Evolutionary conservation across 2,329 filamentous ascomycete species (phyloP).

Genomic region (Emergomyces africanus): DNA sequence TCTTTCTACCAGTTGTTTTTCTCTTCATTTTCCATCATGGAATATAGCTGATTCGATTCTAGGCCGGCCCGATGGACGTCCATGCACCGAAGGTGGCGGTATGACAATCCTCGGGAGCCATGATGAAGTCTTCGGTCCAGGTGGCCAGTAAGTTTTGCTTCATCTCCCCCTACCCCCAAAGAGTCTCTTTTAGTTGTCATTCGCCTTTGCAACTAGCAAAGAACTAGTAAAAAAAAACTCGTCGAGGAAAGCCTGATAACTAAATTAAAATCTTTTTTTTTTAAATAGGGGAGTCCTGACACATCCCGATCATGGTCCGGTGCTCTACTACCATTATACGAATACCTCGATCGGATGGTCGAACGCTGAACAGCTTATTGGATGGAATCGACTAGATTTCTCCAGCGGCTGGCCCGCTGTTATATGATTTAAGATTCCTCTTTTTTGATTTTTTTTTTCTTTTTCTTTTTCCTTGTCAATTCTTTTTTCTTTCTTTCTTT

Average conservation of each 20-base stretch:
- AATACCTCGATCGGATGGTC: not conserved
- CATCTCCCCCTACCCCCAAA: slow-evolving; percentile 20
- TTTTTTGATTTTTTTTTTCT: not conserved
- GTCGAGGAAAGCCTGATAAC: slow-evolving; percentile 1
- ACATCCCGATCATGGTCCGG: not conserved
- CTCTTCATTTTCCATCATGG: not conserved
- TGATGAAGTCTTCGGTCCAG: slow-evolving; percentile 50
- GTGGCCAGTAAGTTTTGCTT: slow-evolving; percentile 48
- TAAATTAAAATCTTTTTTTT: not conserved
- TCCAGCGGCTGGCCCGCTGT: not conserved
- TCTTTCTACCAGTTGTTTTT: not conserved
- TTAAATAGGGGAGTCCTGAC: slow-evolving; percentile 1
- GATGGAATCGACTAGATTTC: slow-evolving; percentile 3
- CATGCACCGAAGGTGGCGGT: slow-evolving; percentile 45
- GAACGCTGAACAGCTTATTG: slow-evolving; percentile 2
- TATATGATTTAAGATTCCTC: not conserved
- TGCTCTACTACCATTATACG: slow-evolving; percentile 4
- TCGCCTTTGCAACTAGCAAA: not conserved
- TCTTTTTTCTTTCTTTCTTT: no score
- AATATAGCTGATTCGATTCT: not conserved
- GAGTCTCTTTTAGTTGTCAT: not conserved
- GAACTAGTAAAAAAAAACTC: not conserved
- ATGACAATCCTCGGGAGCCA: slow-evolving; percentile 49
- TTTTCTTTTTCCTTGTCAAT: no score
- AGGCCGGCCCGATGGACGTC: slow-evolving; percentile 39